phyloP scores from a whole-genome alignment of 371 early-diverging fungal species.

The Rhizopus arrhizus region DNA sequence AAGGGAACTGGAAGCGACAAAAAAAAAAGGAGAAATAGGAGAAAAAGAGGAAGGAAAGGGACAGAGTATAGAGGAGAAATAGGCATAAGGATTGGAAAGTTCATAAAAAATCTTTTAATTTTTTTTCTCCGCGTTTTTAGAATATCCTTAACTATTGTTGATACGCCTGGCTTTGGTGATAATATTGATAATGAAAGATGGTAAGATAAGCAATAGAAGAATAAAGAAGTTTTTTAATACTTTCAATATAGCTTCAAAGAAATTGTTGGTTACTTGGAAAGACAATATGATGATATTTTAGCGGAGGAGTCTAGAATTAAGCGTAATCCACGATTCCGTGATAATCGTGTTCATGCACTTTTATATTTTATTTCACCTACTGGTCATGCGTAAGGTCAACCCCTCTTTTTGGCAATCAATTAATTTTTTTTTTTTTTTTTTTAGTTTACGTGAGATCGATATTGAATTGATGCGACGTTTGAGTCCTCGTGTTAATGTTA shows the following conservation, averaged over 20 bases:
- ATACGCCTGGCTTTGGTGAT: constrained; percentile 97
- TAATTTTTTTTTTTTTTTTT: neutral
- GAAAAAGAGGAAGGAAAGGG: constrained; percentile 9
- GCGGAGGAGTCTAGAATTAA: constrained; percentile 93
- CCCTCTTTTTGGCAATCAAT: neutral
- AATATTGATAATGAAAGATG: constrained; percentile 81
- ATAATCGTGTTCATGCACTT: constrained; percentile 96
- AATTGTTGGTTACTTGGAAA: constrained; percentile 91
- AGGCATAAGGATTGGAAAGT: constrained; percentile 5
- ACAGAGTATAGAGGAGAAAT: constrained; percentile 9
- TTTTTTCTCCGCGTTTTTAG: constrained; percentile 4
- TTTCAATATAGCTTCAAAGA: constrained; percentile 66
- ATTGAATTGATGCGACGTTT: constrained; percentile 95
- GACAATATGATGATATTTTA: constrained; percentile 94
- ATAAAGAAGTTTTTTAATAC: neutral
- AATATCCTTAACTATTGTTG: constrained; percentile 68
- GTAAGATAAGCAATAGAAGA: constrained; percentile 29
- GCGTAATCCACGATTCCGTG: constrained; percentile 96
- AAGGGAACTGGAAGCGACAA: too few species aligned
- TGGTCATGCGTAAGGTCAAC: constrained; percentile 79
- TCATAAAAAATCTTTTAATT: constrained; percentile 7
- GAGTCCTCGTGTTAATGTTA: constrained; percentile 91
- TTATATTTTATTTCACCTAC: constrained; percentile 98
- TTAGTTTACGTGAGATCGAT: constrained; percentile 91
- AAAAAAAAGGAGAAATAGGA: constrained; percentile 13